Evolutionary conservation across 2,329 filamentous ascomycete genomes (phyloP).

Genomic region (Aphanoascus verrucosus): DNA sequence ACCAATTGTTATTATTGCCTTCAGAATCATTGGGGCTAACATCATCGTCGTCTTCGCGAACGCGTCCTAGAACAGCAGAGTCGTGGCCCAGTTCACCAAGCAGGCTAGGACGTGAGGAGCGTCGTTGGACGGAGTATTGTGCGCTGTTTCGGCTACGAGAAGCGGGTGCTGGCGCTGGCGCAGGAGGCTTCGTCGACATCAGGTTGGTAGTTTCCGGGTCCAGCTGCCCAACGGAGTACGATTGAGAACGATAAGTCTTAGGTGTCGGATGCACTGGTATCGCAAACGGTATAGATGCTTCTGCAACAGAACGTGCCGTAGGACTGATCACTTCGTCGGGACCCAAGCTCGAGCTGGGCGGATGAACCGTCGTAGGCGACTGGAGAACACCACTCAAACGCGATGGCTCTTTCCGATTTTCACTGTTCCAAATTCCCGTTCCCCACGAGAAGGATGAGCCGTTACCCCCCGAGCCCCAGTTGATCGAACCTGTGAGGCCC

Average conservation of each 20-base stretch:
- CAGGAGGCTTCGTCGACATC: slow-evolving; percentile 25
- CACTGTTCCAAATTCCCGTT: slow-evolving; percentile 72
- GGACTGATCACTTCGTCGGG: slow-evolving; percentile 44
- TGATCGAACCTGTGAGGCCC: slow-evolving; percentile 31
- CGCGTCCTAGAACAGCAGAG: slow-evolving; percentile 36
- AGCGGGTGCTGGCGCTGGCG: slow-evolving; percentile 22
- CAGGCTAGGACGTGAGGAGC: slow-evolving; percentile 54
- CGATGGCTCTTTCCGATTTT: slow-evolving; percentile 63
- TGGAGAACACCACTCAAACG: slow-evolving; percentile 63
- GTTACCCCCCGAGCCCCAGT: slow-evolving; percentile 38
- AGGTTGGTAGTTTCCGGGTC: slow-evolving; percentile 51
- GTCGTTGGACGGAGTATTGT: slow-evolving; percentile 63
- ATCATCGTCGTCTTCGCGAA: slow-evolving; percentile 40
- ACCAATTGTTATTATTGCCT: slow-evolving; percentile 28
- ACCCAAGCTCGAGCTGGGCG: slow-evolving; percentile 41
- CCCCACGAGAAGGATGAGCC: slow-evolving; percentile 58
- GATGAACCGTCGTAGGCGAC: slow-evolving; percentile 56
- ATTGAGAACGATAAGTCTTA: slow-evolving; percentile 90
- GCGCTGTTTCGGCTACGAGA: slow-evolving; percentile 30
- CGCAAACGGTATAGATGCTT: slow-evolving; percentile 63
- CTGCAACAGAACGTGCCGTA: slow-evolving; percentile 35
- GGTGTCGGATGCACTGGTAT: slow-evolving; percentile 82
- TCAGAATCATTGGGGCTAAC: slow-evolving; percentile 33
- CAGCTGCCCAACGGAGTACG: slow-evolving; percentile 86
- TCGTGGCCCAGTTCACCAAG: slow-evolving; percentile 39